Percentiles rank a stretch among this genome's conserved stretches.
Evolutionary conservation across 208 protist species (phyloP).

Genomic region (Ichthyophonus hoferi): DNA sequence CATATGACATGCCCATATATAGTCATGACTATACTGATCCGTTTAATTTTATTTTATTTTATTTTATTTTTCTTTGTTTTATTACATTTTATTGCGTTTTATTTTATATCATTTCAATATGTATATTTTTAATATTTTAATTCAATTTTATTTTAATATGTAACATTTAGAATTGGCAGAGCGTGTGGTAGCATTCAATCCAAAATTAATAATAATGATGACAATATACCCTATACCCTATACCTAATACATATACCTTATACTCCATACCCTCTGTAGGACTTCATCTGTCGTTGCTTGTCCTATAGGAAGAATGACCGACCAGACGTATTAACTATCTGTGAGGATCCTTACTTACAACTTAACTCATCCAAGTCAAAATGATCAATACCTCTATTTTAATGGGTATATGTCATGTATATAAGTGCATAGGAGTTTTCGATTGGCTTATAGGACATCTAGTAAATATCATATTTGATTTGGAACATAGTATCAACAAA

Average conservation of each 20-base stretch:
- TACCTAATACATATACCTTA: not conserved
- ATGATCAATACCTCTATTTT: too few species aligned
- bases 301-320: constrained; percentile 29
- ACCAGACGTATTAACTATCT: constrained; percentile 39
- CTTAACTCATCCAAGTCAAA: not conserved
- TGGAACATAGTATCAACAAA: too few species aligned
- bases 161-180: too few species aligned
- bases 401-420: too few species aligned
- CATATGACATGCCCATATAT: too few species aligned
- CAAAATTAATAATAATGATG: too few species aligned
- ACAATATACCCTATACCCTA: not conserved
- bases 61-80: not conserved
- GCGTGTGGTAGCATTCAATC: too few species aligned
- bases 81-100: not conserved
- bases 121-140: not conserved
- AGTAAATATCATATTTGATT: too few species aligned
- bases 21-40: too few species aligned
- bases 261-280: constrained; percentile 12
- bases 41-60: not conserved
- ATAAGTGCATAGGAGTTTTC: too few species aligned
- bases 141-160: not conserved
- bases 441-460: too few species aligned
- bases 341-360: constrained; percentile 20
- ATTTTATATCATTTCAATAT: not conserved
- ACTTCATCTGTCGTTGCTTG: constrained; percentile 39